phyloP scores from a whole-genome alignment of 306 rosid species.

The Citrullus colocynthis region DNA sequence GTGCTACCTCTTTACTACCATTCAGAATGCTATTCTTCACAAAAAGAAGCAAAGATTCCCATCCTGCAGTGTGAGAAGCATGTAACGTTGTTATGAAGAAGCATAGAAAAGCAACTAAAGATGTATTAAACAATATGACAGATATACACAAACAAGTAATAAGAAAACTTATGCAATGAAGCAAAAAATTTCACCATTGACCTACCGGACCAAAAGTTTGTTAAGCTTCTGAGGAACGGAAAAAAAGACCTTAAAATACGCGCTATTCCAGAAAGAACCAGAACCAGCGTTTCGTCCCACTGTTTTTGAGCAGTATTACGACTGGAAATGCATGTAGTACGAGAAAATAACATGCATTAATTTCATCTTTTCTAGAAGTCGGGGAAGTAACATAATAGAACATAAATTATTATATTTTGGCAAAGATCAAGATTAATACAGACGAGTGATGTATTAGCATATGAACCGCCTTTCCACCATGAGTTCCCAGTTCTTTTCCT shows the following conservation, averaged over 20 bases:
- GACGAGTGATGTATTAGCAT: slow-evolving; percentile 99
- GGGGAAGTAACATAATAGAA: neutral
- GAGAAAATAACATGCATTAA: neutral
- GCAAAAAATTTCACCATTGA: slow-evolving; percentile 12
- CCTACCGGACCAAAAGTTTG: slow-evolving; percentile 84
- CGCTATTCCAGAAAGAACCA: slow-evolving; percentile 85
- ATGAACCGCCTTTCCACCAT: slow-evolving; percentile 95
- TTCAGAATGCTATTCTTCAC: slow-evolving; percentile 66
- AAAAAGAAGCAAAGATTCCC: slow-evolving; percentile 83
- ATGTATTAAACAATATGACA: neutral
- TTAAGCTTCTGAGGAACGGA: slow-evolving; percentile 68
- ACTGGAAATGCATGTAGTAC: slow-evolving; percentile 44
- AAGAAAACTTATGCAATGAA: slow-evolving; percentile 3
- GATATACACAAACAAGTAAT: neutral
- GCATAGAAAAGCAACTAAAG: neutral
- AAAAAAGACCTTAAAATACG: slow-evolving; percentile 82
- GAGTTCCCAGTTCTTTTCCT: slow-evolving; percentile 97
- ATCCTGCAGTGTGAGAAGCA: slow-evolving; percentile 44
- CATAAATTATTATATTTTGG: neutral
- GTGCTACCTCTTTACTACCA: slow-evolving; percentile 93
- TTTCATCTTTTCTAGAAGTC: neutral
- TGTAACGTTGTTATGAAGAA: neutral
- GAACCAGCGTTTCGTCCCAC: slow-evolving; percentile 95
- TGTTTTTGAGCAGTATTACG: slow-evolving; percentile 99
- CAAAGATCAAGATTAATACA: slow-evolving; percentile 10